Conservation (phyloP, 495 filamentous ascomycete genomes). For the Acidomyces sp. region DNA sequence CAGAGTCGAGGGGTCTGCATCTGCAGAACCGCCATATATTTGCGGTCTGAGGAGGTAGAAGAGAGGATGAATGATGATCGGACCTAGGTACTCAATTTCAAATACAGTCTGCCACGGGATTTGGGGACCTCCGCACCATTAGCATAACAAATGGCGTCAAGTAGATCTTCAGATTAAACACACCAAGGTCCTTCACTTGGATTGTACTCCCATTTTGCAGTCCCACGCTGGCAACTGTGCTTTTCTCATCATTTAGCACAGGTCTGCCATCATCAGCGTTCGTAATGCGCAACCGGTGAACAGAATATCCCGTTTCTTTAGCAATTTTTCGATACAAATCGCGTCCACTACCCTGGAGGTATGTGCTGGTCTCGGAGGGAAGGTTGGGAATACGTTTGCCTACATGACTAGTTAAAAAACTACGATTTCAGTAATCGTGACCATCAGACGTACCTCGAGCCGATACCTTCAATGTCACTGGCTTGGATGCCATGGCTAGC, state of each 20-base stretch:
- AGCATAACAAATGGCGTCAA: not conserved
- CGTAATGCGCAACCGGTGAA: slow-evolving; percentile 55
- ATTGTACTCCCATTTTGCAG: slow-evolving; percentile 58
- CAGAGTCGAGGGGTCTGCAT: slow-evolving; percentile 42
- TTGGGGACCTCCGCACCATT: slow-evolving; percentile 54
- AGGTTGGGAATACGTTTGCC: slow-evolving; percentile 31
- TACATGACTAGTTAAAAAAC: slow-evolving; percentile 14
- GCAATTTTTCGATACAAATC: slow-evolving; percentile 46
- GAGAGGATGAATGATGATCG: slow-evolving; percentile 77
- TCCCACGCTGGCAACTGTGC: slow-evolving; percentile 48
- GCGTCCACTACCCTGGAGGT: slow-evolving; percentile 19
- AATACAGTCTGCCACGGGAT: slow-evolving; percentile 91
- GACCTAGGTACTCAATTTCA: slow-evolving; percentile 86
- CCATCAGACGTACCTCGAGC: slow-evolving; percentile 21
- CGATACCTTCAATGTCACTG: slow-evolving; percentile 17
- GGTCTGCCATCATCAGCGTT: slow-evolving; percentile 52
- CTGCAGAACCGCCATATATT: slow-evolving; percentile 51
- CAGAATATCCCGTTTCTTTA: slow-evolving; percentile 36
- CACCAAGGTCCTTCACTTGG: slow-evolving; percentile 89
- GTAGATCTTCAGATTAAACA: slow-evolving; percentile 17
- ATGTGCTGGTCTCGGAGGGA: slow-evolving; percentile 22
- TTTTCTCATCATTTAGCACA: slow-evolving; percentile 56
- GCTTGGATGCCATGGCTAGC: slow-evolving; percentile 19
- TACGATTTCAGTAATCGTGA: slow-evolving; percentile 2
- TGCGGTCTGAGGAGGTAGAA: slow-evolving; percentile 57